These are phyloP conservation scores for Lepidium aucheri DNA, from an alignment of 345 rosid species.

Conservation along the genomic window DNA sequence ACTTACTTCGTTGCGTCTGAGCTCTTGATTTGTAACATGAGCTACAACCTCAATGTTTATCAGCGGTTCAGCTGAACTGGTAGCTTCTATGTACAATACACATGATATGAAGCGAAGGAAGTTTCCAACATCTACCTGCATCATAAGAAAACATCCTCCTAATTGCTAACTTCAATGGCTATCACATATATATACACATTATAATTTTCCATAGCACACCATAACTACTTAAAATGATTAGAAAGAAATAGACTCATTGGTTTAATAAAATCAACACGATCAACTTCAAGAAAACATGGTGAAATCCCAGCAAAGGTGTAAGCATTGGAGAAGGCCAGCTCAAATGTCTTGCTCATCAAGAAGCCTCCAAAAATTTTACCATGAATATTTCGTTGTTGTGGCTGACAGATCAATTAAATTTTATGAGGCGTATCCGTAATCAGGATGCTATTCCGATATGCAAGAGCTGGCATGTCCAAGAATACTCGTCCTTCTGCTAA, in stretches of 20 bases:
- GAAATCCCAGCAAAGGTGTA: conserved; percentile 81
- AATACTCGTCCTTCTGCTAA: conserved; percentile 77
- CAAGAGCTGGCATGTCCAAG: conserved; percentile 90
- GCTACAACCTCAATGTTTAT: conserved; percentile 78
- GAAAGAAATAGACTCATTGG: conserved; percentile 49
- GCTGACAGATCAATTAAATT: conserved; percentile 77
- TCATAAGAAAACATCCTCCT: neutral
- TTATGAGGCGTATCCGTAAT: conserved; percentile 54
- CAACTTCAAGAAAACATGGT: conserved; percentile 75
- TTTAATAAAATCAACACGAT: conserved; percentile 75
- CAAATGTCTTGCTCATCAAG: conserved; percentile 82
- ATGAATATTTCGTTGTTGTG: conserved; percentile 79
- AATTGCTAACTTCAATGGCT: neutral
- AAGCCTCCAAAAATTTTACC: conserved; percentile 88
- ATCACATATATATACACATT: neutral
- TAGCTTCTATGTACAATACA: conserved; percentile 61
- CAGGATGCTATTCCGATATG: conserved; percentile 82
- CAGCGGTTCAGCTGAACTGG: conserved; percentile 42
- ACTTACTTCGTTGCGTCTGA: conserved; percentile 65
- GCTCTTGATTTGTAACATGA: conserved; percentile 72
- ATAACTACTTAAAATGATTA: neutral
- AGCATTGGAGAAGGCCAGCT: conserved; percentile 73
- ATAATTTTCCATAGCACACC: neutral
- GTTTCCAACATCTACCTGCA: conserved; percentile 81
- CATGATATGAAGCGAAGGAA: conserved; percentile 86